These are phyloP conservation scores for Crithidia bombi DNA, from an alignment of 208 protist genomes.

Conservation along the genomic window DNA sequence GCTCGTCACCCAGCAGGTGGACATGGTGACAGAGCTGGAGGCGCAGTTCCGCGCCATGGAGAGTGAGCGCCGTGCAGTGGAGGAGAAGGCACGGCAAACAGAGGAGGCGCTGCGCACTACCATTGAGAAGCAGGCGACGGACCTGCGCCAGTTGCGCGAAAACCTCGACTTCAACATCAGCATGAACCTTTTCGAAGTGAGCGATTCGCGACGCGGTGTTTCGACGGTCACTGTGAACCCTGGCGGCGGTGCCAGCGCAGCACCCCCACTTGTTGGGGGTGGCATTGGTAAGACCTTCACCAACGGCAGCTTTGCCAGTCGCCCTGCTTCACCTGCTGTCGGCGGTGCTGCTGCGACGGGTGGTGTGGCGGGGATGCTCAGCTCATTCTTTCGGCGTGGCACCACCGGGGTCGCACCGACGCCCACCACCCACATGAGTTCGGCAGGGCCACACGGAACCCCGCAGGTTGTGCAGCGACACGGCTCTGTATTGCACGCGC, in stretches of 20 bases:
- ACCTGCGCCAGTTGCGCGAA: constrained; percentile 47
- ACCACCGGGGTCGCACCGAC: background rate
- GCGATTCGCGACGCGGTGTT: background rate
- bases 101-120: constrained; percentile 31
- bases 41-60: constrained; percentile 33
- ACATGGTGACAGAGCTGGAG: constrained; percentile 32
- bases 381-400: constrained; percentile 25
- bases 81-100: constrained; percentile 13
- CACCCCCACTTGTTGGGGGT: background rate
- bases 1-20: constrained; percentile 22
- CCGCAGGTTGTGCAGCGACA: background rate
- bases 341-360: constrained; percentile 7
- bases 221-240: background rate
- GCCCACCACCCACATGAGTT: background rate
- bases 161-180: constrained; percentile 57
- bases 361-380: constrained; percentile 20
- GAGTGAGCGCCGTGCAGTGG: constrained; percentile 19
- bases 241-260: background rate
- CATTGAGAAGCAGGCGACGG: constrained; percentile 23
- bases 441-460: background rate
- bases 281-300: background rate
- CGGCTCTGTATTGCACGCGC: background rate
- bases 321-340: background rate
- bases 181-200: constrained; percentile 49
- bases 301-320: constrained; percentile 11